A percentile compares a stretch with the other conserved stretches of the same genome.
Evolutionary conservation across 2,329 filamentous ascomycete genomes (phyloP).

Genomic region (Thelonectria olida): DNA sequence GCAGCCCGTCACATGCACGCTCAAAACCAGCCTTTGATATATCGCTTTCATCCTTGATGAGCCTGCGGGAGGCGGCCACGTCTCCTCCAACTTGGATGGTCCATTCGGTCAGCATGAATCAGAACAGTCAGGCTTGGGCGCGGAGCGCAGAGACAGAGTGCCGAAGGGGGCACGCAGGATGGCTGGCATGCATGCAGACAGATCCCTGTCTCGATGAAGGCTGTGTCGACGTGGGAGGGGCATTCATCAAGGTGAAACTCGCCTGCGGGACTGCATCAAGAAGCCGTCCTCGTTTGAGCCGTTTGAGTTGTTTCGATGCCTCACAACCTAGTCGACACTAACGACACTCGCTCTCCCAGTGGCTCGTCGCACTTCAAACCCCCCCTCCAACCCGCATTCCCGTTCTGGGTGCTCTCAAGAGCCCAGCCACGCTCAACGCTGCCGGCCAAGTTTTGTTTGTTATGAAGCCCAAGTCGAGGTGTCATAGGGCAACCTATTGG

Average conservation of each 20-base stretch:
- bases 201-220: constrained; percentile 33
- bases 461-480: constrained; percentile 25
- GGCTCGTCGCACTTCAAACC: constrained; percentile 20
- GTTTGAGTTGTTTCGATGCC: constrained; percentile 26
- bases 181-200: constrained; percentile 30
- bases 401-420: constrained; percentile 11
- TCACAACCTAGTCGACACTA: constrained; percentile 46
- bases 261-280: constrained; percentile 61
- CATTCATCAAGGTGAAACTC: constrained; percentile 57
- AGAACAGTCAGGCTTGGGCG: constrained; percentile 17
- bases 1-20: background rate
- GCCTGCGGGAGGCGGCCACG: constrained; percentile 16
- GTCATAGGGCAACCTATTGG: constrained; percentile 25
- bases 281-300: constrained; percentile 43
- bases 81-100: constrained; percentile 13
- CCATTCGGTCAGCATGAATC: constrained; percentile 27
- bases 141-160: constrained; percentile 12
- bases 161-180: constrained; percentile 24
- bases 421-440: constrained; percentile 20
- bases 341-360: constrained; percentile 39
- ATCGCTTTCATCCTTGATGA: background rate
- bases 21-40: background rate
- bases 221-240: constrained; percentile 34
- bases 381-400: constrained; percentile 26
- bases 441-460: constrained; percentile 17